Conservation (phyloP, 495 filamentous ascomycete species). For the Pyronema domesticum region DNA sequence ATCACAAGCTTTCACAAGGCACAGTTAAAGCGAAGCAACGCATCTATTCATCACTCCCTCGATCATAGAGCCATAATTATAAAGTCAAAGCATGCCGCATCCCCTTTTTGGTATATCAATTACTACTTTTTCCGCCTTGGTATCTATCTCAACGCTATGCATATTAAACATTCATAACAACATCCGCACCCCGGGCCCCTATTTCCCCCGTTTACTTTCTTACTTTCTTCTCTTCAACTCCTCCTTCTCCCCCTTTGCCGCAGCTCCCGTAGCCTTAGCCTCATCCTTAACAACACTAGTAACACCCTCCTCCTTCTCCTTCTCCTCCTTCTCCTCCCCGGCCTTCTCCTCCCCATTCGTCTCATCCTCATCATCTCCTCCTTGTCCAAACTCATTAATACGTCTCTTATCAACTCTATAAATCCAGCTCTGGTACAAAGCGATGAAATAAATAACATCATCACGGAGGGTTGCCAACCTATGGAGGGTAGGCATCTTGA, state of each 20-base stretch:
- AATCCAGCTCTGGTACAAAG: slow-evolving; percentile 84
- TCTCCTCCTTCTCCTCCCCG: slow-evolving; percentile 27
- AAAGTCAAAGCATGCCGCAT: too few species aligned
- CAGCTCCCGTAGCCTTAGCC: slow-evolving; percentile 7
- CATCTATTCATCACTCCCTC: too few species aligned
- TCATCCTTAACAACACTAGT: slow-evolving; percentile 16
- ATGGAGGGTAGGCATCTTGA: slow-evolving; percentile 96
- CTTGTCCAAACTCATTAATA: slow-evolving; percentile 96
- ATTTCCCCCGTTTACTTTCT: too few species aligned
- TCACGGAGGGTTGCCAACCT: slow-evolving; percentile 86
- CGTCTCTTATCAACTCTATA: slow-evolving; percentile 86
- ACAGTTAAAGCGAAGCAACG: too few species aligned
- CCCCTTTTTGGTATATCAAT: too few species aligned
- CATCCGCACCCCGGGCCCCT: too few species aligned
- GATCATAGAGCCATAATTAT: too few species aligned
- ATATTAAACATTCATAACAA: too few species aligned
- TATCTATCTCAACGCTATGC: too few species aligned
- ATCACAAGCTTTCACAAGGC: too few species aligned
- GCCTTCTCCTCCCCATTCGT: slow-evolving; percentile 27
- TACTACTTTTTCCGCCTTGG: too few species aligned
- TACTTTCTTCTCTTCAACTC: slow-evolving; percentile 14
- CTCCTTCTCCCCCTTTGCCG: slow-evolving; percentile 8
- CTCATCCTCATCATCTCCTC: slow-evolving; percentile 53
- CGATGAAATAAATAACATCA: slow-evolving; percentile 96
- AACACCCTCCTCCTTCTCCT: slow-evolving; percentile 25